Base-by-base conservation (phyloP, 768 basidiomycete genomes). In the Phylloporus rhodoxanthus region DNA sequence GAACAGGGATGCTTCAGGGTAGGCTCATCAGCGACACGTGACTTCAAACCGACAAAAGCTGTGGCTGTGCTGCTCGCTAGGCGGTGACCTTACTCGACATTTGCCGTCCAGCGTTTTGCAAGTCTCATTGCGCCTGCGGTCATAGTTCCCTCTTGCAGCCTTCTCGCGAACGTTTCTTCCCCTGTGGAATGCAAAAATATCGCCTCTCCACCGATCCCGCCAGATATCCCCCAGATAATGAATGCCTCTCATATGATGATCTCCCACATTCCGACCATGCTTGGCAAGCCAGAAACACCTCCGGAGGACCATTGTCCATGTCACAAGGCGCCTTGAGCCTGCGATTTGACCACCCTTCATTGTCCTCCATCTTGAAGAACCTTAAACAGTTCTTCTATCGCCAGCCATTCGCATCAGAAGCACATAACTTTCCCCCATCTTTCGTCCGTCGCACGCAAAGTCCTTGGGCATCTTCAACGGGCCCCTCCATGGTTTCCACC, bases 401-500 rank as follows among this genome's bases (percentile, higher is more conserved):
- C 36, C 53, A 42, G 11, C 41, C 59, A 36, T 48, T 53, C 26
- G 39, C 42, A 30, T 46, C 52, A 11, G 55, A 55, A n/a, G 33
- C 37, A 33, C 53, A 54, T 25, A 36, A 37, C 13, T 51, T 65
- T 33, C 59, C 58, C 23, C 45, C 67, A 4, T 53, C 68, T 30
- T 58, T 54, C 45, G 50, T 56, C 25, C 66, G 68, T 51, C 61
- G 62, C 40, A 58, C 58, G 6, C 60, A 32, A 8, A 43, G 43
- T 33, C 51, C 57, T 19, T 57, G 53, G 49, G 52, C 57, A 32
- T 51, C 61, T 43, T 36, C 43, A 23, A 32, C 50, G 28, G 47
- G 47, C 23, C 28, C 54, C 17, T 48, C 66, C 20, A 36, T 68
- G 3, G 40, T 55, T 23, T 57, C 75, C 3, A 69, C 71, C 1